A percentile compares a stretch with the other conserved stretches of the same genome.
Conservation (phyloP, 1,139 yeast species). For the Fermentozyma sake region DNA sequence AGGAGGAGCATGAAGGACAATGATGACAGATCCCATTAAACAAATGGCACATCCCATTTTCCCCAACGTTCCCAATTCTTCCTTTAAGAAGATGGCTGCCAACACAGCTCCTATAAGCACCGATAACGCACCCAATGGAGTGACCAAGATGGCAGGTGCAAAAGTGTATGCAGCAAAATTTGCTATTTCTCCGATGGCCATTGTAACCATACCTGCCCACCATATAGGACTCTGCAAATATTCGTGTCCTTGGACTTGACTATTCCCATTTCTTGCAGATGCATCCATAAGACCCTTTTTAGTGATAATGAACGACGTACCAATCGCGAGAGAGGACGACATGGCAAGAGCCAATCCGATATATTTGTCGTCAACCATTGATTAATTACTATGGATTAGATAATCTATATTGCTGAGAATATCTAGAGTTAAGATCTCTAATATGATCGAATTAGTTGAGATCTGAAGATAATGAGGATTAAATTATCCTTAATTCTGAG, state of each 20-base stretch:
- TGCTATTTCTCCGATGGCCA: constrained; percentile 91
- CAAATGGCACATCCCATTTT: constrained; percentile 93
- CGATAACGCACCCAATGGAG: constrained; percentile 87
- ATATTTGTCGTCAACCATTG: constrained; percentile 72
- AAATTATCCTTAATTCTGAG: too few relatives aligned
- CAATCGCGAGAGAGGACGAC: constrained; percentile 84
- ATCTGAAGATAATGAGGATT: too few relatives aligned
- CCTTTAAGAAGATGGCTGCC: constrained; percentile 81
- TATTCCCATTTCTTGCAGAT: constrained; percentile 57
- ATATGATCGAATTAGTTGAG: too few relatives aligned
- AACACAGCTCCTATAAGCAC: constrained; percentile 89
- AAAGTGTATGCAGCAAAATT: constrained; percentile 93
- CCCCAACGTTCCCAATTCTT: constrained; percentile 85
- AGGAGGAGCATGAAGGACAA: constrained; percentile 88
- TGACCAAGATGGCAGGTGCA: constrained; percentile 90
- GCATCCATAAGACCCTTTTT: constrained; percentile 82
- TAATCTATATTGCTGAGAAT: background rate
- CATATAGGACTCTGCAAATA: constrained; percentile 83
- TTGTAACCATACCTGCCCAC: constrained; percentile 92
- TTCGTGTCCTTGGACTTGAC: constrained; percentile 62
- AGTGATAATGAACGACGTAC: constrained; percentile 84
- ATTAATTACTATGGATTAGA: constrained; percentile 3
- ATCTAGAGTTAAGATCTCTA: too few relatives aligned
- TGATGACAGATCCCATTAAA: constrained; percentile 83
- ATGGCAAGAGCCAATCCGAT: constrained; percentile 88